Evolutionary conservation across 2,329 filamentous ascomycete species (phyloP).

Genomic region (Cladosporium oxysporum): DNA sequence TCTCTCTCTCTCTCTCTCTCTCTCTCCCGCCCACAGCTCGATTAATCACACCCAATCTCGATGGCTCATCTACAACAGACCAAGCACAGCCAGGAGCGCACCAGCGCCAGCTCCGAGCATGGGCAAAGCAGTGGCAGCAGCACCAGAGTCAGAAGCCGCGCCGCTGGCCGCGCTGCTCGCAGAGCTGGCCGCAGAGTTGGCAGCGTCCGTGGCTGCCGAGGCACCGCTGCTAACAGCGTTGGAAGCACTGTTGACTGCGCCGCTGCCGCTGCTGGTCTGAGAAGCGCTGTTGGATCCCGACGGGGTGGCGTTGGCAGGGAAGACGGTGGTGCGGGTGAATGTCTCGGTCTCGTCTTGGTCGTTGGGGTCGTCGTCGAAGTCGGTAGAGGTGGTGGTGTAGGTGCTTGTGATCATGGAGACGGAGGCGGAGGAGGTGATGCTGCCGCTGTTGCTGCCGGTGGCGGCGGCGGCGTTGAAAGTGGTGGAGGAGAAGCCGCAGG

Average conservation of each 20-base stretch:
- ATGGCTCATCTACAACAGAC: slow-evolving; percentile 1
- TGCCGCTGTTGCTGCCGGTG: background rate
- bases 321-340: slow-evolving; percentile 11
- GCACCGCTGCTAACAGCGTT: background rate
- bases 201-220: background rate
- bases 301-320: background rate
- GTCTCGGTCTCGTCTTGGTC: slow-evolving; percentile 10
- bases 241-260: background rate
- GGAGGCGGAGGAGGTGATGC: slow-evolving; percentile 14
- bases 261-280: background rate
- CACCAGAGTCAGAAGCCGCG: slow-evolving; percentile 2
- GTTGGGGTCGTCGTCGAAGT: slow-evolving; percentile 17
- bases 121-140: slow-evolving; percentile 12
- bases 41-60: background rate
- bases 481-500: slow-evolving; percentile 36
- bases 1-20: background rate
- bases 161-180: slow-evolving; percentile 1
- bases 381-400: slow-evolving; percentile 13
- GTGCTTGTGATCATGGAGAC: slow-evolving; percentile 13
- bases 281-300: slow-evolving; percentile 5
- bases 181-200: background rate
- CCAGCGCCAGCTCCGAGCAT: slow-evolving; percentile 17
- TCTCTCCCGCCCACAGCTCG: background rate
- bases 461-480: slow-evolving; percentile 29
- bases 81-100: background rate